Evolutionary conservation across 129 eudicot species (phyloP).

Genomic region (Cynara cardunculus): DNA sequence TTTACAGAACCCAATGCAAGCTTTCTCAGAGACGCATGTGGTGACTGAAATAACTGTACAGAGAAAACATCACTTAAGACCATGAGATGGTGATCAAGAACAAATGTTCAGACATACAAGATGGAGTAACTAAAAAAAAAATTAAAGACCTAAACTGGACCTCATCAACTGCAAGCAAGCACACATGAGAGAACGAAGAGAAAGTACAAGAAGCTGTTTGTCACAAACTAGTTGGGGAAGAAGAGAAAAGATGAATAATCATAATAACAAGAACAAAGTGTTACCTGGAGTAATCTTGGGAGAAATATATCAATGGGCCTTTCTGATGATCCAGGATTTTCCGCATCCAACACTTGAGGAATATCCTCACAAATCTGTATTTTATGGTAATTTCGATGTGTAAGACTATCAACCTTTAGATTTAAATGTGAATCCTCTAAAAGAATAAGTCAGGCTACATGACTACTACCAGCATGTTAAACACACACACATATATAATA

Average conservation of each 20-base stretch:
- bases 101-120: background rate
- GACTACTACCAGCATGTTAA: background rate
- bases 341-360: constrained; percentile 87
- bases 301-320: constrained; percentile 84
- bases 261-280: constrained; percentile 2
- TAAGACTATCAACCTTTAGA: background rate
- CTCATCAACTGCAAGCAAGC: no score
- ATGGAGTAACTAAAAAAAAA: background rate
- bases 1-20: constrained; percentile 82
- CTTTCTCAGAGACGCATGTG: constrained; percentile 72
- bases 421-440: background rate
- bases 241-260: background rate
- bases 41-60: constrained; percentile 80
- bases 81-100: background rate
- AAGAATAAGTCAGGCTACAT: background rate
- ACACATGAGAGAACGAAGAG: no score
- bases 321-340: constrained; percentile 84
- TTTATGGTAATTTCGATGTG: constrained; percentile 10
- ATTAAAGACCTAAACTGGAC: background rate
- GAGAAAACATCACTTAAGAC: constrained; percentile 6
- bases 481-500: background rate
- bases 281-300: constrained; percentile 78
- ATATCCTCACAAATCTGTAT: constrained; percentile 91
- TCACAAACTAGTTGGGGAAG: background rate
- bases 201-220: no score